A percentile compares a stretch with the other conserved stretches of the same genome.
These are phyloP conservation scores for Aspergillus mulundensis DNA, from an alignment of 495 filamentous ascomycete genomes.

Conservation along the genomic window DNA sequence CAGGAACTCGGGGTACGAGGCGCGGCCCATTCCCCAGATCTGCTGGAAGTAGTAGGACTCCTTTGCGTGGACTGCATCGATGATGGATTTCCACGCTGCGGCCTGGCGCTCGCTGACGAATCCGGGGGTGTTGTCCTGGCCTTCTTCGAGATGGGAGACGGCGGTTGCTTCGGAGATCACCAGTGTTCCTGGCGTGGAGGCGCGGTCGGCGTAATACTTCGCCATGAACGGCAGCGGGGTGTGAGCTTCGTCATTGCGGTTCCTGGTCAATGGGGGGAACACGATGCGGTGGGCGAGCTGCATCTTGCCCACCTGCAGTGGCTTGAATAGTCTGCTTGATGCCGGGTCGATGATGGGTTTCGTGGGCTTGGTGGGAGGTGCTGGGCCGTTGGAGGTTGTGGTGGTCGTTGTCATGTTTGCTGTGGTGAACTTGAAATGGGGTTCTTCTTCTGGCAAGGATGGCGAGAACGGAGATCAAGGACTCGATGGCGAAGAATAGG, in stretches of 20 bases:
- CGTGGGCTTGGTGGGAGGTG: too few relatives aligned
- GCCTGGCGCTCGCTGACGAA: constrained; percentile 41
- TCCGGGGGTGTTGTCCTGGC: constrained; percentile 44
- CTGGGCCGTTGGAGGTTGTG: too few relatives aligned
- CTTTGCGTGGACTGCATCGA: constrained; percentile 46
- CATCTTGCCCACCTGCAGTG: constrained; percentile 43
- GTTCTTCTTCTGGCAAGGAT: too few relatives aligned
- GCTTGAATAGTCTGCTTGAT: constrained; percentile 40
- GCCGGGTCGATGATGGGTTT: neutral
- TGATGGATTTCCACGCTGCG: constrained; percentile 8
- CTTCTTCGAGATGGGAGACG: constrained; percentile 48
- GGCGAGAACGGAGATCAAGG: too few relatives aligned
- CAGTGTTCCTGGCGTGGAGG: constrained; percentile 45
- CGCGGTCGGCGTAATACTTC: constrained; percentile 52
- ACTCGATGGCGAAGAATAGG: too few relatives aligned
- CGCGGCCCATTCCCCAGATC: constrained; percentile 56
- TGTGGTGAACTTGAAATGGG: too few relatives aligned
- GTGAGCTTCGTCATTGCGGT: constrained; percentile 32
- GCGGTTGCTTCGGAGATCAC: constrained; percentile 61
- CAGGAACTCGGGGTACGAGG: constrained; percentile 34
- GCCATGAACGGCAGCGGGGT: constrained; percentile 29
- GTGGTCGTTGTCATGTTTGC: too few relatives aligned
- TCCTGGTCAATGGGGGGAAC: constrained; percentile 50
- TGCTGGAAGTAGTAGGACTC: constrained; percentile 48
- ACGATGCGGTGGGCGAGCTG: constrained; percentile 45